Evolutionary conservation across 108 stramenopile species (phyloP), one percentile per base, ranked within the genome.

Genomic region (Phaeodactylum tricornutum): DNA sequence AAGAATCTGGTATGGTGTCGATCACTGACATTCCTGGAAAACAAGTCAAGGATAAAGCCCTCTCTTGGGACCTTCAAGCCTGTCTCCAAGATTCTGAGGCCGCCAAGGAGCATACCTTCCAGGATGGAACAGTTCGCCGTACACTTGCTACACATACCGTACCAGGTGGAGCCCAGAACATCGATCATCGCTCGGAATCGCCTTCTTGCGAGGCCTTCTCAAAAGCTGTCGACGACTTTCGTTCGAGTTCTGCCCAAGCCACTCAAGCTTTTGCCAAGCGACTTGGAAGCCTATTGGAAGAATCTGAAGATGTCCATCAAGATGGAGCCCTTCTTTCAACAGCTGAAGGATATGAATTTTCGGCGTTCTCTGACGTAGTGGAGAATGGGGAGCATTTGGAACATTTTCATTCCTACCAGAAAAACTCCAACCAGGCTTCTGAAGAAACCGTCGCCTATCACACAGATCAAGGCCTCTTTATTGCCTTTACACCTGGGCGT

Each of bases 321-420:
- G 74, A 71, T 19, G 8, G n/a, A n/a, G 66, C 69, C 20, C 54
- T 63, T n/a, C 51, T 67, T 36, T 15, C 16, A 0, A 51, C 32
- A 23, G 35, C 19, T 1, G 14, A 36, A 2, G 39, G 43, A 0
- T 11, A 62, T 47, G 29, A 32, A 25, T 62, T 45, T 43, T 19
- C 55, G 9, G 62, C 50, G 37, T 17, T 86, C 12, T 49, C 38
- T 19, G 68, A 77, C 30, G 38, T 87, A 2, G 69, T 85, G 12
- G 19, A 59, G 16, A 29, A 64, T 31, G 81, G 85, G 14, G 75
- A 87, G 39, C 72, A 75, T n/a, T 53, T 92, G 42, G 90, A 92
- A 36, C 90, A 92, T 47, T 87, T 87, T 49, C 90, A 92, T 62
- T 70, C 69, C 7, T 92, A 87, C 57, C 60, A 69, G 47, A 42